Evolutionary conservation across 176 grass and related monocot species (phyloP).

Genomic region (Triticum timopheevii): DNA sequence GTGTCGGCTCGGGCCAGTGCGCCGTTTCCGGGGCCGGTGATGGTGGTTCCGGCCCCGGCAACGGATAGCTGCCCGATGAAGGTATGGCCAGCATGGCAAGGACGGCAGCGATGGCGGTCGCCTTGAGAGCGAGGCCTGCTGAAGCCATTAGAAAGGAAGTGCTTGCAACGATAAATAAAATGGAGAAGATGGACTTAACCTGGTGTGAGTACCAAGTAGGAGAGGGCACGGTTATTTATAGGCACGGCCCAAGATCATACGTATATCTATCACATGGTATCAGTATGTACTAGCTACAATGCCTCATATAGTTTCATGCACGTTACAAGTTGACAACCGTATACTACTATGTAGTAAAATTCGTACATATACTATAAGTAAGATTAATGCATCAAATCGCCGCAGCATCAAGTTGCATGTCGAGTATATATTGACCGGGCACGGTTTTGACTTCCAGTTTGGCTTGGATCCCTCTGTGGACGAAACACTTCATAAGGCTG

Average conservation of each 20-base stretch:
- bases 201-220: not conserved
- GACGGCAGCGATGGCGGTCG: not conserved
- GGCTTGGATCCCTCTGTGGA: too few relatives aligned
- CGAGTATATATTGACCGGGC: not conserved
- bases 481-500: too few relatives aligned
- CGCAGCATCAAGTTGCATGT: too few relatives aligned
- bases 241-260: not conserved
- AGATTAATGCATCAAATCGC: too few relatives aligned
- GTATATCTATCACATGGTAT: not conserved
- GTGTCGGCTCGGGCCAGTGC: too few relatives aligned
- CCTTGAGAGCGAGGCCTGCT: not conserved
- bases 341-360: too few relatives aligned
- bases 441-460: not conserved
- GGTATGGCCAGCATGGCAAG: not conserved
- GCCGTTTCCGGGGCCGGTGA: not conserved
- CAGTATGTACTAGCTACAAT: too few relatives aligned
- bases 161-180: too few relatives aligned
- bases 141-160: not conserved
- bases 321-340: not conserved
- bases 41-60: not conserved
- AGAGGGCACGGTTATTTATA: not conserved
- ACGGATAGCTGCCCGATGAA: not conserved
- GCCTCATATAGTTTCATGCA: not conserved
- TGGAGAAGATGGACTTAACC: not conserved
- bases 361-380: too few relatives aligned